Percentiles rank a stretch among this genome's conserved stretches.
Conservation (phyloP, 2,329 filamentous ascomycete species). For the Colletotrichum sp. region DNA sequence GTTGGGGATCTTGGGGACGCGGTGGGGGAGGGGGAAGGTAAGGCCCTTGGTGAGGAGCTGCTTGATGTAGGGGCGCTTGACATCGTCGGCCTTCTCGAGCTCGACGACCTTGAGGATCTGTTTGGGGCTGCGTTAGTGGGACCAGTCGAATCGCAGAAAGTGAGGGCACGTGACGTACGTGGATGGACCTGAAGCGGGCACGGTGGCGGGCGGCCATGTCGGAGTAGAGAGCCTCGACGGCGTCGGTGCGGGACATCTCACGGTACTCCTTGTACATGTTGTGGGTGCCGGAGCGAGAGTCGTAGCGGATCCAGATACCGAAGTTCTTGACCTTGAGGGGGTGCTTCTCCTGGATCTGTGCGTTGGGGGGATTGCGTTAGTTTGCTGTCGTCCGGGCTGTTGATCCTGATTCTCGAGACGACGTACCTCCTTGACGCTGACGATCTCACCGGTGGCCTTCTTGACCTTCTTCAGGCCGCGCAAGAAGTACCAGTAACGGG, state of each 20-base stretch:
- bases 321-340: slow-evolving; percentile 99
- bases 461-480: slow-evolving; percentile 99
- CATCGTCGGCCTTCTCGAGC: slow-evolving; percentile 89
- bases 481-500: slow-evolving; percentile 99
- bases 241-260: slow-evolving; percentile 95
- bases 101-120: slow-evolving; percentile 99
- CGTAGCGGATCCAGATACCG: slow-evolving; percentile 99
- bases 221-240: slow-evolving; percentile 96
- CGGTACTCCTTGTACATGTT: slow-evolving; percentile 99
- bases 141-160: background rate
- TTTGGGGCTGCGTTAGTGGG: background rate
- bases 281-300: slow-evolving; percentile 99
- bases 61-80: slow-evolving; percentile 99
- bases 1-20: slow-evolving; percentile 79
- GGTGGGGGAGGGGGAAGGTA: slow-evolving; percentile 98
- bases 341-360: slow-evolving; percentile 93
- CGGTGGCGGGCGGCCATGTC: slow-evolving; percentile 99
- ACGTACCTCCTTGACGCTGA: slow-evolving; percentile 93
- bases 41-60: slow-evolving; percentile 95
- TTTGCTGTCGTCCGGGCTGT: background rate
- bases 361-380: background rate
- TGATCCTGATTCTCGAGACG: background rate
- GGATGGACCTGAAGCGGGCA: slow-evolving; percentile 96
- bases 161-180: slow-evolving; percentile 68
- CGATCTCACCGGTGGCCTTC: slow-evolving; percentile 99